These are phyloP conservation scores for Acanthamoeba lenticulata DNA, from an alignment of 208 protist species.

Conservation along the genomic window DNA sequence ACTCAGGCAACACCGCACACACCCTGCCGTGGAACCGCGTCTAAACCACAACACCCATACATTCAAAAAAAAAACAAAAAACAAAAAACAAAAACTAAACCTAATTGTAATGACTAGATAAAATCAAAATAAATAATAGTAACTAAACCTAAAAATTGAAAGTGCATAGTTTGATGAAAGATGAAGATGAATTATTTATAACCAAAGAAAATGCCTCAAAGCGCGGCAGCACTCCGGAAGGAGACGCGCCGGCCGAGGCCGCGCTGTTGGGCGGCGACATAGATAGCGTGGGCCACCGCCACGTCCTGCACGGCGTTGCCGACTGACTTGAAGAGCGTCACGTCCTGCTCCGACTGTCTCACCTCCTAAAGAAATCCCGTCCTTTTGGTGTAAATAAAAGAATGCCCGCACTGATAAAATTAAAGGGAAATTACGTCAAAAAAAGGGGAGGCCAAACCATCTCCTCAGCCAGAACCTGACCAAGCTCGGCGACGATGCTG, in stretches of 20 bases:
- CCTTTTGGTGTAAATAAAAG: neutral
- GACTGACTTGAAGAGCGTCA: constrained; percentile 60
- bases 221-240: too few relatives aligned
- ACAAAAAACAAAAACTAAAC: too few relatives aligned
- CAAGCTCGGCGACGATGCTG: constrained; percentile 40
- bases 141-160: too few relatives aligned
- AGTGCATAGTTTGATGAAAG: too few relatives aligned
- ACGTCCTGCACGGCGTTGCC: constrained; percentile 63
- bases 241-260: neutral
- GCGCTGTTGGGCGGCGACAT: neutral
- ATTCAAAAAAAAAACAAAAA: too few relatives aligned
- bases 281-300: neutral
- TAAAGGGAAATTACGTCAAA: neutral
- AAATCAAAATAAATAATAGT: too few relatives aligned
- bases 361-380: neutral
- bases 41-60: too few relatives aligned
- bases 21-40: too few relatives aligned
- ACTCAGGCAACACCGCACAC: too few relatives aligned
- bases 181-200: too few relatives aligned
- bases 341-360: constrained; percentile 1
- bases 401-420: neutral
- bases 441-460: neutral
- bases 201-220: too few relatives aligned
- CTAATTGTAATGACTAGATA: too few relatives aligned
- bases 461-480: neutral